Evolutionary conservation across 768 basidiomycete genomes (phyloP).

Genomic region (Butyriboletus loyo): DNA sequence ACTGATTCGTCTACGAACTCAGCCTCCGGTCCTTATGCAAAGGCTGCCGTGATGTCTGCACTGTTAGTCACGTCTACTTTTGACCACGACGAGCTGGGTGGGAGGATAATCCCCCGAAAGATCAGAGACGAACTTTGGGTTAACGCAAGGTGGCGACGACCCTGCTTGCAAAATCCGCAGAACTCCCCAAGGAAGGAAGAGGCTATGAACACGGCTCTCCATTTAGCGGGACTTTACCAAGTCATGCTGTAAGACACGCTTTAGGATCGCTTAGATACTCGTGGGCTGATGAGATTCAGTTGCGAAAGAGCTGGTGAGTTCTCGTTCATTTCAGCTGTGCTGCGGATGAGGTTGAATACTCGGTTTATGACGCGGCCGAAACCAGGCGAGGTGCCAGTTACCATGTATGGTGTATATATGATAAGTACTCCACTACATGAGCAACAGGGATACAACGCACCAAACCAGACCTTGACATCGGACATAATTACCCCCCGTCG

Average conservation of each 20-base stretch:
- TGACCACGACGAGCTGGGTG: background rate
- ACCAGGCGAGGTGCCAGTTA: conserved; percentile 37
- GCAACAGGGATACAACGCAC: background rate
- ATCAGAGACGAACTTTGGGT: conserved; percentile 25
- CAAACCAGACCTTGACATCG: background rate
- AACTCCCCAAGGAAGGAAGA: background rate
- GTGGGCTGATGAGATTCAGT: background rate
- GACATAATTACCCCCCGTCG: background rate
- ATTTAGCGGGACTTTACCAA: background rate
- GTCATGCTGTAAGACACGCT: background rate
- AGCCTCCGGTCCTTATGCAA: too few relatives aligned
- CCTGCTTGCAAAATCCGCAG: conserved; percentile 24
- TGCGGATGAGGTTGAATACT: conserved; percentile 23
- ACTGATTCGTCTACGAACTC: too few relatives aligned
- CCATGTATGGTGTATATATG: background rate
- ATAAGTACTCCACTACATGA: background rate
- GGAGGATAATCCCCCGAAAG: background rate
- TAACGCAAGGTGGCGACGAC: conserved; percentile 41
- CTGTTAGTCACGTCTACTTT: background rate
- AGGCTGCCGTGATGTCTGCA: background rate
- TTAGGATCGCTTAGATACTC: background rate
- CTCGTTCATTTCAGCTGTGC: background rate
- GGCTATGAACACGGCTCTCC: background rate
- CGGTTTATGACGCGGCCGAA: conserved; percentile 32
- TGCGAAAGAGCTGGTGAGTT: background rate